These are phyloP conservation scores for Phytophthora colocasiae DNA, from an alignment of 352 stramenopile genomes.

Conservation along the genomic window DNA sequence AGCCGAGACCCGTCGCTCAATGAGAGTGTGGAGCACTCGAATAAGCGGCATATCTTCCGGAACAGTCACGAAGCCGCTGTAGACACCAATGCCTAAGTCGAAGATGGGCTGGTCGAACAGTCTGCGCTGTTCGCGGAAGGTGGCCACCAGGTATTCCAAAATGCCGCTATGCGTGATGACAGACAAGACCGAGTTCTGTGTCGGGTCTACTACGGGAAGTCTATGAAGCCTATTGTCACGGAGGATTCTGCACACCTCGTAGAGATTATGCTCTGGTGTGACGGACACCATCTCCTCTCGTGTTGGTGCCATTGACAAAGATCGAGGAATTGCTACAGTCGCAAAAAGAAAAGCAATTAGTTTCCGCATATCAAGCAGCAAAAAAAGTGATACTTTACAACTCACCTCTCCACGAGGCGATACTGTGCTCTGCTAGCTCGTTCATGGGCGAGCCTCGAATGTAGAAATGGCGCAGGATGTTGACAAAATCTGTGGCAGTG, in stretches of 20 bases:
- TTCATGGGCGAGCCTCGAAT: conserved; percentile 92
- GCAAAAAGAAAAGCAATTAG: not conserved
- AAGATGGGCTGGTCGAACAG: conserved; percentile 98
- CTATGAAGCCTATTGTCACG: conserved; percentile 90
- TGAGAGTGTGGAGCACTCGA: conserved; percentile 91
- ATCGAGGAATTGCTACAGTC: conserved; percentile 84
- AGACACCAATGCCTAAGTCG: conserved; percentile 96
- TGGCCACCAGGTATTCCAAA: conserved; percentile 96
- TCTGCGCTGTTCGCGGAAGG: conserved; percentile 96
- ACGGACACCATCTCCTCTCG: conserved; percentile 78
- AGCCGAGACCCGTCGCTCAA: conserved; percentile 83
- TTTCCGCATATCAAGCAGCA: no score
- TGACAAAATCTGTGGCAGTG: conserved; percentile 98
- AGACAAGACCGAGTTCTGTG: conserved; percentile 94
- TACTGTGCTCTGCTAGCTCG: conserved; percentile 86
- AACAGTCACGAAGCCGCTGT: conserved; percentile 94
- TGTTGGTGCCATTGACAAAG: conserved; percentile 68
- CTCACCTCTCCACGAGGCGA: conserved; percentile 84
- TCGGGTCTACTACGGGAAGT: conserved; percentile 94
- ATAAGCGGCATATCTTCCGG: conserved; percentile 93
- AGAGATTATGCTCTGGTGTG: conserved; percentile 91
- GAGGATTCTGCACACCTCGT: conserved; percentile 91
- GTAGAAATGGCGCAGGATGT: conserved; percentile 96
- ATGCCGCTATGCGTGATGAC: conserved; percentile 95
- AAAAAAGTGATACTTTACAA: no score